Conservation (phyloP, 768 basidiomycete species). For the Agaricus sinodeliciosus region DNA sequence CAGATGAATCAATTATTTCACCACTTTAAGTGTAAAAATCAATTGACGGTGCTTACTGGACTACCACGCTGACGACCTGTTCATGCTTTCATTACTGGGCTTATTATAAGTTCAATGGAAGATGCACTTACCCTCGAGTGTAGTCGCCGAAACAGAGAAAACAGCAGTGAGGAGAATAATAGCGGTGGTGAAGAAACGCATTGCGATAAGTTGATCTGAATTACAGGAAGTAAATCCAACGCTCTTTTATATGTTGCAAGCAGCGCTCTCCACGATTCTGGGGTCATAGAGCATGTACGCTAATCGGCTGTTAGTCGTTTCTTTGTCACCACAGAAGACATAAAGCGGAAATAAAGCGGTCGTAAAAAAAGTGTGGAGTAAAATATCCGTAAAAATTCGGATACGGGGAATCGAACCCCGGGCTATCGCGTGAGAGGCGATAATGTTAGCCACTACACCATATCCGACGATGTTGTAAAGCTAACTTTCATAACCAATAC, state of each 20-base stretch:
- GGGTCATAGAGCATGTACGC: not conserved
- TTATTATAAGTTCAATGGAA: too few relatives aligned
- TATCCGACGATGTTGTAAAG: not conserved
- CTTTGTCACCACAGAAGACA: not conserved
- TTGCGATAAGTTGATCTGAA: not conserved
- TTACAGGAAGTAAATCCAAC: not conserved
- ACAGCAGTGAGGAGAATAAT: not conserved
- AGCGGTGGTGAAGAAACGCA: constrained; percentile 1
- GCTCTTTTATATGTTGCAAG: not conserved
- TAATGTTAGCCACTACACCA: constrained; percentile 15
- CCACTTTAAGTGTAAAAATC: not conserved
- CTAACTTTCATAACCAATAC: too few relatives aligned
- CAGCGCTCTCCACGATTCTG: not conserved
- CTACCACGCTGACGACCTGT: not conserved
- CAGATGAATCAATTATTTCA: not conserved
- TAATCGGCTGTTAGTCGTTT: not conserved
- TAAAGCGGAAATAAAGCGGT: constrained; percentile 1
- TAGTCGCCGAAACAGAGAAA: not conserved
- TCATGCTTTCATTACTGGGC: not conserved
- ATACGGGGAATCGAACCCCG: not conserved
- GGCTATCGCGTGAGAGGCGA: constrained; percentile 12
- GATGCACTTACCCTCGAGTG: not conserved
- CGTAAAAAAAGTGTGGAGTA: not conserved
- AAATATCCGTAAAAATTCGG: not conserved
- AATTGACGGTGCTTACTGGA: not conserved